phyloP scores from a whole-genome alignment of 768 basidiomycete genomes.

The Coprinopsis marcescibilis region DNA sequence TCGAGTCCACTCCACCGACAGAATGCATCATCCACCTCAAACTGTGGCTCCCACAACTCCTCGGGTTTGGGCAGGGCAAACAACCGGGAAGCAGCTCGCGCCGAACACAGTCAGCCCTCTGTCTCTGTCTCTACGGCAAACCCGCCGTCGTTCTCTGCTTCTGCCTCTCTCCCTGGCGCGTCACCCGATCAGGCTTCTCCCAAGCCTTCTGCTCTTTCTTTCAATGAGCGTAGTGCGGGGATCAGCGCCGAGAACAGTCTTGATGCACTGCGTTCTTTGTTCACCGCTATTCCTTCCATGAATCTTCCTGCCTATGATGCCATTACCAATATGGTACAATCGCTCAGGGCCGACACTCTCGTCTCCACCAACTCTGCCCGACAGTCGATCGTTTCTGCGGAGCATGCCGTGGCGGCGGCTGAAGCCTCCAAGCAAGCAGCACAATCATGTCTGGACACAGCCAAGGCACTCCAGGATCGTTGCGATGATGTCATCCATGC shows the following conservation, averaged over 20 bases:
- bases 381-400: conserved; percentile 22
- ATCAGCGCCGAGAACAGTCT: conserved; percentile 7
- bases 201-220: no score
- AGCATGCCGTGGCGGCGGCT: conserved; percentile 24
- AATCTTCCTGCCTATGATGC: conserved; percentile 18
- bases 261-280: conserved; percentile 14
- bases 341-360: conserved; percentile 20
- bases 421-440: conserved; percentile 24
- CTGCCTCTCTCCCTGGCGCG: no score
- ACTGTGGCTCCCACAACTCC: no score
- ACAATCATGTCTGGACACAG: conserved; percentile 19
- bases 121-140: no score
- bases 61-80: no score
- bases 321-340: conserved; percentile 18
- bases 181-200: no score
- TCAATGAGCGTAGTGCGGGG: not conserved
- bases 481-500: conserved; percentile 20
- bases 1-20: no score
- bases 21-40: no score
- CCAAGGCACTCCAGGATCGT: conserved; percentile 19
- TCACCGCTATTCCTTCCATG: conserved; percentile 19
- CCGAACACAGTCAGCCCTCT: no score
- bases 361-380: conserved; percentile 21
- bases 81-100: no score
- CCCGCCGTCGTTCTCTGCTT: no score